Percentiles rank a stretch among this genome's conserved stretches.
Evolutionary conservation across 1,139 yeast species (phyloP).

Genomic region (Geotrichum reessii): DNA sequence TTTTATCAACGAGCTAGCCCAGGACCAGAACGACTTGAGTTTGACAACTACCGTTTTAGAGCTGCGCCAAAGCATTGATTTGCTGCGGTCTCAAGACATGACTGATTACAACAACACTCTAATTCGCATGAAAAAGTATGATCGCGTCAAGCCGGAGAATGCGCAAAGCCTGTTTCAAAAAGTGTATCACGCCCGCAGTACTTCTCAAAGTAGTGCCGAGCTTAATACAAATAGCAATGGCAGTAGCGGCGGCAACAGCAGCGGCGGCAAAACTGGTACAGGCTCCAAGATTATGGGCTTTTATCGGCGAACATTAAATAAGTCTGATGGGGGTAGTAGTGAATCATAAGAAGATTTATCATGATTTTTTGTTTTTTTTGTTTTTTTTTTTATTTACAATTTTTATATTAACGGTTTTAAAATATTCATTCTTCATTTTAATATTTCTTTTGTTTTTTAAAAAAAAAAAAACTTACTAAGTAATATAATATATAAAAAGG

Average conservation of each 20-base stretch:
- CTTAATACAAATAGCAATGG: conserved; percentile 1
- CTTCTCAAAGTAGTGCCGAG: conserved; percentile 45
- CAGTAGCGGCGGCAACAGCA: background rate
- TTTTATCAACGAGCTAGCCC: conserved; percentile 42
- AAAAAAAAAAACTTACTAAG: too few species aligned
- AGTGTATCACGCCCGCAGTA: conserved; percentile 18
- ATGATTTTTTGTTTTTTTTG: background rate
- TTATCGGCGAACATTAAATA: conserved; percentile 13
- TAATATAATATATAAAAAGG: too few species aligned
- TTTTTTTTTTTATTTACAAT: background rate
- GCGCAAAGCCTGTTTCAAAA: conserved; percentile 50
- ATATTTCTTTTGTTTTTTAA: too few species aligned
- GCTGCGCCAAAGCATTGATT: conserved; percentile 56
- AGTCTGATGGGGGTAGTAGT: conserved; percentile 1
- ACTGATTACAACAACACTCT: conserved; percentile 51
- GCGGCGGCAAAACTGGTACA: background rate
- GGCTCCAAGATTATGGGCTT: conserved; percentile 17
- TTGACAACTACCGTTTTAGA: conserved; percentile 48
- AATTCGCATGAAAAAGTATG: conserved; percentile 53
- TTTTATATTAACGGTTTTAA: too few species aligned
- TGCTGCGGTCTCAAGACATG: conserved; percentile 46
- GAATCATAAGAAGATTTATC: background rate
- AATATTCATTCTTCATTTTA: too few species aligned
- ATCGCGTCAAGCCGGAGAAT: conserved; percentile 55
- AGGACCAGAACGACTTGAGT: conserved; percentile 33